Percentiles rank a stretch among this genome's conserved stretches.
Conservation (phyloP, 192 early-diverging fungal genomes). For the Dimargaris xerosporica region DNA sequence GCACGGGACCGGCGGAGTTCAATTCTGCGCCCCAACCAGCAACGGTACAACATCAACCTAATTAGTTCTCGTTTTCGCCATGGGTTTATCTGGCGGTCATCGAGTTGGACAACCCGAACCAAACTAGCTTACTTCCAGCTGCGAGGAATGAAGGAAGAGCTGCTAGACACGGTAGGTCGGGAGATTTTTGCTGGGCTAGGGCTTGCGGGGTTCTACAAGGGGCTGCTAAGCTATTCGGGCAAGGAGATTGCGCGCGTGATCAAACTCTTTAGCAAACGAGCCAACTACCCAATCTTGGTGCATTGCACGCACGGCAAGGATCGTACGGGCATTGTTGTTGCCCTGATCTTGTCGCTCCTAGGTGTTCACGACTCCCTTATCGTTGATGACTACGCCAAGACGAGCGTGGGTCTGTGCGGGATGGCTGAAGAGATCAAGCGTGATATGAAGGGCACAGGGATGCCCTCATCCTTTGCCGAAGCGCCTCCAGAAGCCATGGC, state of each 20-base stretch:
- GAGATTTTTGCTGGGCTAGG: constrained; percentile 13
- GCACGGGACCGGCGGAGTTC: too few relatives aligned
- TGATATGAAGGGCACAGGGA: constrained; percentile 35
- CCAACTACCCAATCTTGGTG: constrained; percentile 41
- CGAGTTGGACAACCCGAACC: neutral
- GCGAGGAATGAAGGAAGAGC: constrained; percentile 4
- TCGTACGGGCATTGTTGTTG: constrained; percentile 43
- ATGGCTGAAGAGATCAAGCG: constrained; percentile 27
- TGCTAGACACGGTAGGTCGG: constrained; percentile 3
- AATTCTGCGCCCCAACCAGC: too few relatives aligned
- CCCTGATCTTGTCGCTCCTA: constrained; percentile 33
- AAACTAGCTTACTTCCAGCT: constrained; percentile 10
- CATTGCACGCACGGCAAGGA: constrained; percentile 57
- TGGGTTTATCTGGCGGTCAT: neutral
- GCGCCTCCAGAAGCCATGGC: constrained; percentile 30
- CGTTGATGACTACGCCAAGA: constrained; percentile 36
- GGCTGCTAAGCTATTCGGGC: constrained; percentile 30
- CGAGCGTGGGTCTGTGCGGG: constrained; percentile 25
- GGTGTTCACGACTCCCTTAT: constrained; percentile 36
- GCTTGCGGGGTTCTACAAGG: constrained; percentile 31
- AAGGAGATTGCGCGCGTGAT: constrained; percentile 32
- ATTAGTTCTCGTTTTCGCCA: constrained; percentile 5
- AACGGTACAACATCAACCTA: constrained; percentile 9
- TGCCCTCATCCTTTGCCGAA: constrained; percentile 33
- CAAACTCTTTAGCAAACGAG: constrained; percentile 32